A percentile compares a stretch with the other conserved stretches of the same genome.
Evolutionary conservation across 2,329 filamentous ascomycete species (phyloP).

Genomic region (Neurospora crassa): DNA sequence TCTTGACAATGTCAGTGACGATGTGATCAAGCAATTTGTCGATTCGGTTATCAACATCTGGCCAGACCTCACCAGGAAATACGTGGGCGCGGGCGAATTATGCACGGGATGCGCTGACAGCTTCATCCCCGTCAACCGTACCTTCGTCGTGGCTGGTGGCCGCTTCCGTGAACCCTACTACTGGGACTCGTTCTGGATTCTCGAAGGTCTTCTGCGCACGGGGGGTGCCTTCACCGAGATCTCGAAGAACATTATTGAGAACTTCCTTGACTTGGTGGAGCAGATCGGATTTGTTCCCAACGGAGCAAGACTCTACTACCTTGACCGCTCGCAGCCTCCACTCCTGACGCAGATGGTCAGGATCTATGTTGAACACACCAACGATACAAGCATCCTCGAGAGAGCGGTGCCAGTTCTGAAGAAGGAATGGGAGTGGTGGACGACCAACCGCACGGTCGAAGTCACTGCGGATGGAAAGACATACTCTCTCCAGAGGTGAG

Average conservation of each 20-base stretch:
- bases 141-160: slow-evolving; percentile 63
- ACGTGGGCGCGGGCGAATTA: slow-evolving; percentile 37
- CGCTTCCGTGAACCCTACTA: slow-evolving; percentile 63
- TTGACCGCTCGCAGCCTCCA: slow-evolving; percentile 59
- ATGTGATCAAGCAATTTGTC: slow-evolving; percentile 50
- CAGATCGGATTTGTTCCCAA: slow-evolving; percentile 58
- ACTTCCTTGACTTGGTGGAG: slow-evolving; percentile 59
- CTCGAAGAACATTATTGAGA: slow-evolving; percentile 58
- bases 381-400: slow-evolving; percentile 50
- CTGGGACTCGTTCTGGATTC: slow-evolving; percentile 62
- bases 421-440: slow-evolving; percentile 55
- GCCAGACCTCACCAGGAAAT: slow-evolving; percentile 56
- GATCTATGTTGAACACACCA: slow-evolving; percentile 53
- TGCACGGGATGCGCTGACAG: slow-evolving; percentile 54
- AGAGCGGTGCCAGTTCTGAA: slow-evolving; percentile 53
- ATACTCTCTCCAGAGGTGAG: slow-evolving; percentile 47
- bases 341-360: slow-evolving; percentile 58
- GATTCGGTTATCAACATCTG: slow-evolving; percentile 58
- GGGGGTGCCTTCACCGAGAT: slow-evolving; percentile 54
- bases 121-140: slow-evolving; percentile 56
- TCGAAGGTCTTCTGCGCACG: slow-evolving; percentile 56
- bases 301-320: slow-evolving; percentile 56
- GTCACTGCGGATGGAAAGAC: slow-evolving; percentile 36
- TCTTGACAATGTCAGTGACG: slow-evolving; percentile 45
- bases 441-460: slow-evolving; percentile 47